Evolutionary conservation across 768 basidiomycete species (phyloP), one percentile per base, ranked within the genome.

Genomic region (Tylopilus intermedius): DNA sequence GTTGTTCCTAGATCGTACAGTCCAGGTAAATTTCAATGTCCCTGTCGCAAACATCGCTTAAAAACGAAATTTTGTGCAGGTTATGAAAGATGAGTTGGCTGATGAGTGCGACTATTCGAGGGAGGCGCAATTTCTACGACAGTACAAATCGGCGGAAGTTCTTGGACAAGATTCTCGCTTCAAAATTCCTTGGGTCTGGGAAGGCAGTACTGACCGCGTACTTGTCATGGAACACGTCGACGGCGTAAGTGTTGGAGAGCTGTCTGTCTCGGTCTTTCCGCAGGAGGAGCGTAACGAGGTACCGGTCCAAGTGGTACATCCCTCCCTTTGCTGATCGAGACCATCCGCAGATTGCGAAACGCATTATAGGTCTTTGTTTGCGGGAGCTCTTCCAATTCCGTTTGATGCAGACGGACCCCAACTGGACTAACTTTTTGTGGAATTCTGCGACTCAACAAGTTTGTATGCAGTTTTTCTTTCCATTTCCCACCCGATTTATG

Each of bases 351-450:
- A 95, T 98, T 62, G 90, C 93, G 3, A 72, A 79, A 3, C 74
- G 84, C 50, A 80, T 96, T 43, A 77, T 97, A 47, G 85, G 90
- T 43, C 76, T 99, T 7, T 97, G 93, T 64, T 72, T 99, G 38
- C 82, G 79, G 53, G 96, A 98, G 66, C 79, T 99, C 7, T 96
- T 97, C 67, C 76, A 84, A 54, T 95, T 96, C 73, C 76, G 89
- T 29, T 69, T 87, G 40, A 98, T 99, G 96, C 96, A 98, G 68
- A 99, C 95, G 0, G 95, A 99, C 66, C 96, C 96, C 3, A 98
- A 99, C 62, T 98, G 91, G 90, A 89, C 91, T 8, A 98, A 98
- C 68, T 98, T 99, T 72, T 74, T 99, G 22, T 97, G 90, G 84
- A 88, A 94, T 67, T 61, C 75, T 0, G 54, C 72, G 3, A 83